Conservation (phyloP, 805 yeast genomes). For the Saturnispora gosingensis region DNA sequence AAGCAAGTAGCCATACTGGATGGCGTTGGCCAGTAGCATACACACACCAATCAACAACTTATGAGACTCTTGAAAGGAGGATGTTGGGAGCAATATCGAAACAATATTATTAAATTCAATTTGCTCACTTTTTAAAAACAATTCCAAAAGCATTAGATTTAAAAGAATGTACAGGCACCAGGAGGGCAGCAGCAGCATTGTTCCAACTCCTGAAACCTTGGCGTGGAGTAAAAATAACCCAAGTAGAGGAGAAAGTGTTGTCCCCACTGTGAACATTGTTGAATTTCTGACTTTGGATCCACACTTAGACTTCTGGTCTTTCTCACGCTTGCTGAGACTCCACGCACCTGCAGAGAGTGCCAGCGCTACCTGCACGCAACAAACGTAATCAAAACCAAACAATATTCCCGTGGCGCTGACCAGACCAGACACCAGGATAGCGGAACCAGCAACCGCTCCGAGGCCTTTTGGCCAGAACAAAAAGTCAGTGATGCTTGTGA, state of each 20-base stretch:
- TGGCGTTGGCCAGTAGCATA: neutral
- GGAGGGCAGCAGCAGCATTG: neutral
- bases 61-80: neutral
- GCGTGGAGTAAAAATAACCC: neutral
- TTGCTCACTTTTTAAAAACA: neutral
- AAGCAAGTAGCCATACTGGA: neutral
- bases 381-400: neutral
- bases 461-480: neutral
- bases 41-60: neutral
- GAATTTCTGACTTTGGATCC: neutral
- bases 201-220: neutral
- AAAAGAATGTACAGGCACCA: neutral
- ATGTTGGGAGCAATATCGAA: neutral
- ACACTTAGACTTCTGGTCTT: neutral
- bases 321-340: neutral
- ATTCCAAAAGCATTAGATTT: neutral
- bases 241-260: neutral
- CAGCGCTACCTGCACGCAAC: neutral
- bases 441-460: neutral
- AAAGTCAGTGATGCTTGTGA: neutral
- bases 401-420: neutral
- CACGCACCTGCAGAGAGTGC: neutral
- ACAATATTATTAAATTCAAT: too few species aligned
- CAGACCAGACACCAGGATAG: neutral
- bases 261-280: neutral